Base-by-base conservation (phyloP, 768 basidiomycete genomes). In the Lentinula edodes region DNA sequence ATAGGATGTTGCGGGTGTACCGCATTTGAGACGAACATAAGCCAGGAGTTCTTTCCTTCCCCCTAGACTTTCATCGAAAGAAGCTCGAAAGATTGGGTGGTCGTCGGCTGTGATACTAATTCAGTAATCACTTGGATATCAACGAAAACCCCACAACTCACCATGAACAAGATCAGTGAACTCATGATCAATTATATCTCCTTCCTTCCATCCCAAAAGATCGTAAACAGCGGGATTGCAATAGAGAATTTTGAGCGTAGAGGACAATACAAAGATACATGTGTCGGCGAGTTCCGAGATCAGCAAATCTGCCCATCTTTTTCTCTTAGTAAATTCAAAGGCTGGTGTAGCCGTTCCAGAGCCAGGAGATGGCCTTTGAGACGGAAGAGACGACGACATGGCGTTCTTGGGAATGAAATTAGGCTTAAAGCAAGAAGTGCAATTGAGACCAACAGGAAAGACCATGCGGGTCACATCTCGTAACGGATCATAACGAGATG, bases 311-410 rank as follows among this genome's bases (percentile, higher is more conserved):
- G 87, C 88, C 93, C 93, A 95, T 60, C 87, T 81, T 70, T 93
- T 93, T 60, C 92, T 78, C 69, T 91, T 92, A 0, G 90, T 91
- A 71, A 94, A 95, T 71, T 95, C 93, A 67, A 86, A 94, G 12
- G 76, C 75, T 7, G 75, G 67, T 9, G 9, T 16, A 13, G 58
- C n/a, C 0, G 57, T 1, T 45, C 16, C 58, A 35, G 58, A 13
- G 41, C 7, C 9, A 6, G 58, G 12, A 18, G 46, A 5, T 15
- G 46, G 23, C 35, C 35, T 52, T 35, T 32, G 51, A 18, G 51
- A 15, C 4, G 32, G 7, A 3, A 36, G 28, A 5, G 51, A 52
- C 3, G 36, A n/a, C 35, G 38, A 54, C 53, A 20, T 36, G 53
- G 53, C 9, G 53, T 10, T 9, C 28, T 54, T 20, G 15, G 20